Base-by-base conservation (phyloP, 768 basidiomycete species). In the Mycena sanguinolenta region DNA sequence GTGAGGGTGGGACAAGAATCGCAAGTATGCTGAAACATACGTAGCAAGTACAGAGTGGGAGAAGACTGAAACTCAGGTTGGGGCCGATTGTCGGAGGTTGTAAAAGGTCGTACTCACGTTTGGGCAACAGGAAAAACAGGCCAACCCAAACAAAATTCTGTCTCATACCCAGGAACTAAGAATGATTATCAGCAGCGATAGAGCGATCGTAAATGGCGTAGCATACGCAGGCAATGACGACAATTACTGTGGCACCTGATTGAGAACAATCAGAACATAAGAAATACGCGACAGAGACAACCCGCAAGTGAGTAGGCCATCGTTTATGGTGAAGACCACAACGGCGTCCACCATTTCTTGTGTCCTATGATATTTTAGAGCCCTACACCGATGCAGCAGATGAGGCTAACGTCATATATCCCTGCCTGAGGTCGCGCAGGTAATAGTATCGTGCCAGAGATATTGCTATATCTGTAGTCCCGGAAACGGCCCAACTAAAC, bases 371-470 rank as follows among this genome's bases (percentile, higher is more conserved):
- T n/a, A n/a, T n/a, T n/a, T n/a, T n/a, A n/a, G n/a, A n/a, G n/a
- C n/a, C n/a, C n/a, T n/a, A n/a, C n/a, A n/a, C n/a, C n/a, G n/a
- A 38, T 60, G 30, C 64, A 69, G 7, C 69, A 53, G 28, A 64
- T 58, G 34, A 46, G n/a, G n/a, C n/a, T n/a, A n/a, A n/a, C n/a
- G n/a, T n/a, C n/a, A n/a, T n/a, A n/a, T n/a, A n/a, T n/a, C n/a
- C n/a, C n/a, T n/a, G n/a, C n/a, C n/a, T n/a, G n/a, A n/a, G n/a
- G n/a, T n/a, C n/a, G n/a, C n/a, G 65, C 21, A 72, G 65, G n/a
- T 58, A 67, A 50, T 63, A 67, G 30, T 72, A 72, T 49, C 70
- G 54, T 23, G 70, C 61, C n/a, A 23, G 32, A 38, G 70, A 59
- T 5, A 72, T 42, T 1, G 64, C 10, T 16, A 72, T 58, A 38